Base-by-base conservation (phyloP, 768 basidiomycete species). In the Sutorius australiensis region DNA sequence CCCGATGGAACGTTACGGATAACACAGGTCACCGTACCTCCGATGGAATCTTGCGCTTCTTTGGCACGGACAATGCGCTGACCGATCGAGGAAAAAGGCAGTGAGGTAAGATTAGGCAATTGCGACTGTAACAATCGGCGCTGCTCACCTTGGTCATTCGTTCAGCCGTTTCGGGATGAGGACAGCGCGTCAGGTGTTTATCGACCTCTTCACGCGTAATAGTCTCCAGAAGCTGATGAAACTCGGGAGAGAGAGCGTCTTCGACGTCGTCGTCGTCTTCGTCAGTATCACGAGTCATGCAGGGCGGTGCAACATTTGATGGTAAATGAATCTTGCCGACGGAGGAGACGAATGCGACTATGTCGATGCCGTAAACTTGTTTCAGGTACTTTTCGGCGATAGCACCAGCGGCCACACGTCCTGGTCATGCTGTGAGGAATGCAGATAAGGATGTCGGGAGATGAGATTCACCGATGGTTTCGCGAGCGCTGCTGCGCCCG, bases 371-470 rank as follows among this genome's bases (percentile, higher is more conserved):
- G 66, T 87, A 86, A 10, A 84, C 93, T 48, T 82, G 70, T 61
- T 84, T 90, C 49, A 99, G 80, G 72, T 98, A 99, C 69, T 84
- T 92, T 73, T 98, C 97, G 5, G 97, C 97, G 63, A 99, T 98
- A 11, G 97, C 93, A 32, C 97, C 97, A 10, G 97, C 97, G 6
- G 97, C 97, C 30, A 99, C 97, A 46, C 97, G 89, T 27, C 91
- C 91, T 93, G 61, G 51, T 12, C 42, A 33, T 32, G 30, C 39
- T 31, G 52, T 53, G 16, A 62, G 44, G 16, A 37, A 27, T 19
- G 49, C 30, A 46, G 46, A 14, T 50, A 21, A 36, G 28, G 19
- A 55, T n/a, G 32, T 32, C 34, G 52, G 36, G 47, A 44, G 38
- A 48, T 44, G 12, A 50, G 1, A 58, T 70, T 46, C 61, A 87